phyloP scores from a whole-genome alignment of 148 eudicot species.

The Tetragonia tetragonoides region DNA sequence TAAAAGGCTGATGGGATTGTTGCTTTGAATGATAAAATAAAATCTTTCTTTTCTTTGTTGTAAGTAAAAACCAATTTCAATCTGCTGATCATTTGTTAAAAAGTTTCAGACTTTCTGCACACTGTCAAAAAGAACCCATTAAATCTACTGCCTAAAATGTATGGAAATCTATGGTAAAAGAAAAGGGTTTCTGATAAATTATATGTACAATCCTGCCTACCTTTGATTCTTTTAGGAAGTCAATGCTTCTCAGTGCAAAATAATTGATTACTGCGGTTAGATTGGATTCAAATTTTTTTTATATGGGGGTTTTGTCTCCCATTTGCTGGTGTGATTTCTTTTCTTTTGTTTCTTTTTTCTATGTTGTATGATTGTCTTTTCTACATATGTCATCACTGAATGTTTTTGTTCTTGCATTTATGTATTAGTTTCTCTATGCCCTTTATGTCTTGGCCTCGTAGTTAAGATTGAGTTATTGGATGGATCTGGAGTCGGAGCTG shows the following conservation, averaged over 20 bases:
- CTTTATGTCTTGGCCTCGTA: not conserved
- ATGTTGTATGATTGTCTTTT: not conserved
- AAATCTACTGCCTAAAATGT: not conserved
- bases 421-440: not conserved
- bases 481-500: no score
- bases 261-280: not conserved
- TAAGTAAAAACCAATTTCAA: not conserved
- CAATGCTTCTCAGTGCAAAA: not conserved
- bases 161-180: no score
- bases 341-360: not conserved
- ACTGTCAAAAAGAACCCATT: not conserved
- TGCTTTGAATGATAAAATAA: no score
- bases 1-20: not conserved
- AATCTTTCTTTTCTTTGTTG: no score
- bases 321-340: not conserved
- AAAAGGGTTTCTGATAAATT: not conserved
- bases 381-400: not conserved
- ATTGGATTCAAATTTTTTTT: conserved; percentile 5
- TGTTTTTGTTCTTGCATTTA: not conserved
- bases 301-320: not conserved
- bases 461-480: not conserved
- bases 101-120: not conserved
- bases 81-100: not conserved
- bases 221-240: not conserved
- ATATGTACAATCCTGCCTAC: not conserved